Conservation (phyloP, 2,329 filamentous ascomycete species). For the Neofusicoccum umdonicola region DNA sequence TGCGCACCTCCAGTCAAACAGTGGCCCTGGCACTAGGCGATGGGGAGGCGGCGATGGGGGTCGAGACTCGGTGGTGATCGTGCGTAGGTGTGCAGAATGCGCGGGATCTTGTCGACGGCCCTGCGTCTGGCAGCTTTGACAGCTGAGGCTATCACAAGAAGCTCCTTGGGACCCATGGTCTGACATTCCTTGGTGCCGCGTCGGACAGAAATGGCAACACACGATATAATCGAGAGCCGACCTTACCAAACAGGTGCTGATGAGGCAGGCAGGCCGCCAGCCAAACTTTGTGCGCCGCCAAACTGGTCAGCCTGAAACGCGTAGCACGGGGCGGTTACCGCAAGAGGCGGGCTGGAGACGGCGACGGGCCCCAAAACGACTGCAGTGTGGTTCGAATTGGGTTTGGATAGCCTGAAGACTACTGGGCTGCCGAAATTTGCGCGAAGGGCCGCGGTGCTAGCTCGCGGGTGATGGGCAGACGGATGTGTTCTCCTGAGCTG, state of each 20-base stretch:
- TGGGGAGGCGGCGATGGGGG: not conserved
- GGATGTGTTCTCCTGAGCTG: not conserved
- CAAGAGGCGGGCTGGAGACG: not conserved
- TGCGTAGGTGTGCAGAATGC: not conserved
- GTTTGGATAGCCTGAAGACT: constrained; percentile 1
- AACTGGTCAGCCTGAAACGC: constrained; percentile 5
- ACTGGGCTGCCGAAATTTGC: not conserved
- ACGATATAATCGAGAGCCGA: not conserved
- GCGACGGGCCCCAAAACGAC: not conserved
- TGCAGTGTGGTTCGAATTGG: constrained; percentile 5
- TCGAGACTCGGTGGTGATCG: constrained; percentile 1
- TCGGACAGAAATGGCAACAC: constrained; percentile 9
- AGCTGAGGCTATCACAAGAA: not conserved
- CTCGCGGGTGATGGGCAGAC: not conserved
- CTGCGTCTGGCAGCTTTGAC: not conserved
- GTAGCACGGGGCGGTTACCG: constrained; percentile 1
- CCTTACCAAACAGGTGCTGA: not conserved
- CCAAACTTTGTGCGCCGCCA: constrained; percentile 5
- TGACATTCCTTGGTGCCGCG: constrained; percentile 1
- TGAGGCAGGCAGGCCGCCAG: constrained; percentile 6
- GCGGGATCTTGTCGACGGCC: not conserved
- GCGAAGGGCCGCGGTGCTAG: not conserved
- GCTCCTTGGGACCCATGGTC: not conserved
- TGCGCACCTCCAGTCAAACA: not conserved
- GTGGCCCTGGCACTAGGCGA: constrained; percentile 1